A percentile compares a stretch with the other conserved stretches of the same genome.
Evolutionary conservation across 2,329 filamentous ascomycete species (phyloP).

Genomic region (Pseudophaeomoniella oleicola): DNA sequence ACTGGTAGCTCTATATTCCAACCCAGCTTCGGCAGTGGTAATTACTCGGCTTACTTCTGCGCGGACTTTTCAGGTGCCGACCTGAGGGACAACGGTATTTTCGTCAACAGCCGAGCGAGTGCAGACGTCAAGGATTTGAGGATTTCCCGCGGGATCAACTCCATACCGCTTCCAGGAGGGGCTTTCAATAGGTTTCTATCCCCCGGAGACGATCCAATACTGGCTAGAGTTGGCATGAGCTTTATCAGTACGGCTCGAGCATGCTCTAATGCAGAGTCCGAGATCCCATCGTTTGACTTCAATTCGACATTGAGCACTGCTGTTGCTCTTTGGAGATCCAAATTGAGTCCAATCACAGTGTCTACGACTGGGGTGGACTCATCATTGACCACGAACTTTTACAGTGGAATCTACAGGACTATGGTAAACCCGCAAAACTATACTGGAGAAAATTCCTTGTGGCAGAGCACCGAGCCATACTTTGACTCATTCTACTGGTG

Average conservation of each 20-base stretch:
- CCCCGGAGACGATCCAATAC: constrained; percentile 34
- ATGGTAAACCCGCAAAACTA: constrained; percentile 63
- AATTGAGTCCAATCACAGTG: constrained; percentile 43
- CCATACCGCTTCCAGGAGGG: constrained; percentile 42
- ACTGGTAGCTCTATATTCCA: constrained; percentile 47
- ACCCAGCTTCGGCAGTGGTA: constrained; percentile 51
- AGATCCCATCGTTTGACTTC: constrained; percentile 54
- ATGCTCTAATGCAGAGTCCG: constrained; percentile 51
- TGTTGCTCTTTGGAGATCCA: constrained; percentile 38
- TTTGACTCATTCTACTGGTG: constrained; percentile 59
- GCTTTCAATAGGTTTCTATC: constrained; percentile 49
- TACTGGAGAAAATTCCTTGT: constrained; percentile 57
- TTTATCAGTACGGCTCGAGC: constrained; percentile 53
- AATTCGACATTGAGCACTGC: constrained; percentile 37
- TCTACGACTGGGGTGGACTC: constrained; percentile 36
- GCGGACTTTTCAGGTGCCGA: constrained; percentile 49
- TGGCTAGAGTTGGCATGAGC: constrained; percentile 53
- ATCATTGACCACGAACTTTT: constrained; percentile 48
- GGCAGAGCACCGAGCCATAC: constrained; percentile 53
- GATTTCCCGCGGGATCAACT: constrained; percentile 35
- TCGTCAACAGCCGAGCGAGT: constrained; percentile 41
- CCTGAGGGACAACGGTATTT: constrained; percentile 47
- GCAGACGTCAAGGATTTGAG: constrained; percentile 31
- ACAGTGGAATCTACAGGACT: constrained; percentile 55
- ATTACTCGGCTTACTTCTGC: constrained; percentile 49